Percentiles rank a stretch among this genome's conserved stretches.
These are phyloP conservation scores for Choiromyces venosus DNA, from an alignment of 495 filamentous ascomycete species.

Conservation along the genomic window DNA sequence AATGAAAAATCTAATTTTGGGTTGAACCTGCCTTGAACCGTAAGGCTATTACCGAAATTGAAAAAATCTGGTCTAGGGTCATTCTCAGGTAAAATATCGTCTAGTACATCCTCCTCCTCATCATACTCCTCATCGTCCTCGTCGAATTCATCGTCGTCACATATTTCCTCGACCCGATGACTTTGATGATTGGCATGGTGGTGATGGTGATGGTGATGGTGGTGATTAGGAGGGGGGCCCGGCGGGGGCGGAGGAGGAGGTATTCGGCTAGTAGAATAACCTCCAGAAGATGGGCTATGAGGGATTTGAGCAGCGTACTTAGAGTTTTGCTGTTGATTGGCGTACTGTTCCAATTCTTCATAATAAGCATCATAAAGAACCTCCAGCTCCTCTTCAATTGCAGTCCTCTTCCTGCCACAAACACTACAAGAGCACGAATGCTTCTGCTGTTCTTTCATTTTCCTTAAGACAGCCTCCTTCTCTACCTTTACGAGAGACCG, in stretches of 20 bases:
- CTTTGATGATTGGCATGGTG: slow-evolving; percentile 49
- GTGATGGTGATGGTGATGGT: slow-evolving; percentile 31
- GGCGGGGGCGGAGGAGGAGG: slow-evolving; percentile 36
- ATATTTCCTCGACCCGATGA: slow-evolving; percentile 60
- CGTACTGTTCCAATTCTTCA: slow-evolving; percentile 94
- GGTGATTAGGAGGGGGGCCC: slow-evolving; percentile 33
- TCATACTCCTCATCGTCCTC: slow-evolving; percentile 55
- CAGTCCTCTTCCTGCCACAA: slow-evolving; percentile 90
- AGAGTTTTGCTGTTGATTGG: slow-evolving; percentile 73
- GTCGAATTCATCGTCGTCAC: slow-evolving; percentile 46
- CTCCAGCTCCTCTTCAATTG: slow-evolving; percentile 97
- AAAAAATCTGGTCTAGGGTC: slow-evolving; percentile 72
- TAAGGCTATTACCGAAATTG: slow-evolving; percentile 93
- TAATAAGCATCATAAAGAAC: slow-evolving; percentile 99
- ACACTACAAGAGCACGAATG: slow-evolving; percentile 98
- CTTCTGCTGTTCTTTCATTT: slow-evolving; percentile 99
- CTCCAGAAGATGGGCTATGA: slow-evolving; percentile 30
- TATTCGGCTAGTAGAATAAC: slow-evolving; percentile 37
- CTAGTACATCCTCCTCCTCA: slow-evolving; percentile 59
- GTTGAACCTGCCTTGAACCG: slow-evolving; percentile 77
- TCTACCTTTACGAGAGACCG: slow-evolving; percentile 94
- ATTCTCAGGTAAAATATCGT: slow-evolving; percentile 52
- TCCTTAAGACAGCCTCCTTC: slow-evolving; percentile 93
- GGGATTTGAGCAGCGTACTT: slow-evolving; percentile 39
- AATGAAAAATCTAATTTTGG: slow-evolving; percentile 41